Evolutionary conservation across 257 asterid genomes (phyloP), one percentile per base, ranked within the genome.

Genomic region (Linaria vulgaris): DNA sequence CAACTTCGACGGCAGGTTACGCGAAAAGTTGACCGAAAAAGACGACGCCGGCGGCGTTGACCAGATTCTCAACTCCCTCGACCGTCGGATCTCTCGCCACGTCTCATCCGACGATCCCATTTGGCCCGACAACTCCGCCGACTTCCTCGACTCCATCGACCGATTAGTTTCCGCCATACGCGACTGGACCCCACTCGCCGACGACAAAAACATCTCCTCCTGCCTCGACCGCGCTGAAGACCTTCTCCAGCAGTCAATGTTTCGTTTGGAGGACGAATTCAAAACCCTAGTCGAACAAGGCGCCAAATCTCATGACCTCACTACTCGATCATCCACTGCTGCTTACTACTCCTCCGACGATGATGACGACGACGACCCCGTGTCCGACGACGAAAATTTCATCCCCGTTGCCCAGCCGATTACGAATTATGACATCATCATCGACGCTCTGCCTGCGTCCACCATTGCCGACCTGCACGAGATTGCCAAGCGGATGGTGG

Each of bases 211-310:
- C 59, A 82, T 90, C 56, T 74, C 91, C 8, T 74, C 94, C 15
- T 87, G 70, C 69, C 95, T 90, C 72, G 96, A 89, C 58, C 87
- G 89, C 23, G 99, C 96, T 30, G 97, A 94, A 74, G 88, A 90
- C 61, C 69, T 94, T 69, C 87, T 94, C 51, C 94, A 85, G 82
- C 95, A 90, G 71, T 85, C 94, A 15, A 87, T 94, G 96, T 94
- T 83, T 61, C 90, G 96, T 6, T 72, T 94, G 49, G 91, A 87
- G 57, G 95, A 94, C 9, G 97, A 94, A 83, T 89, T 94, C 63
- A 67, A 83, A 27, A 69, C 75, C 63, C 88, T 90, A 12, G 83
- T 83, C 68, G 88, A 79, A 51, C 91, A 79, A 38, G 91, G 92
- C 37, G 75, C 87, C n/a, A 89, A 80, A 71, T 82, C 96, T 0